Evolutionary conservation across 202 grass and related monocot genomes (phyloP).

Genomic region (Bolboschoenoplectus hybrid): DNA sequence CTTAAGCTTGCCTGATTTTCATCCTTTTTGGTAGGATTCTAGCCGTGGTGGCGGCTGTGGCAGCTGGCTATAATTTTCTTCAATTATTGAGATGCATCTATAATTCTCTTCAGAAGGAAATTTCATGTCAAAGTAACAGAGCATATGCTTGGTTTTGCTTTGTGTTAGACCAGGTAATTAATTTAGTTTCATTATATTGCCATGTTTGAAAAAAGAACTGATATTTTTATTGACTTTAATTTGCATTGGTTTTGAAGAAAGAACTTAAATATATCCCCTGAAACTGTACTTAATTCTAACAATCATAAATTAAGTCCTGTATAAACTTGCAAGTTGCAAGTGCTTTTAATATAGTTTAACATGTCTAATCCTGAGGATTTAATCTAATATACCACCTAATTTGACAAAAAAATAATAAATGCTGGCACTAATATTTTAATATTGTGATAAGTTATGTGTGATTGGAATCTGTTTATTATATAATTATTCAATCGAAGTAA

Average conservation of each 20-base stretch:
- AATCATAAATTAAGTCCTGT: not conserved
- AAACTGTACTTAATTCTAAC: not conserved
- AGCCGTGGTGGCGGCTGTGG: constrained; percentile 40
- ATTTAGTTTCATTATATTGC: no score
- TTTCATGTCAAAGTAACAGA: constrained; percentile 42
- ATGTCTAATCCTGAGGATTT: not conserved
- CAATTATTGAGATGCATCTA: constrained; percentile 68
- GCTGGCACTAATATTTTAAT: no score
- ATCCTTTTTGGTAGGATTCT: constrained; percentile 46
- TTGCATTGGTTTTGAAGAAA: no score
- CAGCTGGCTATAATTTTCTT: constrained; percentile 65
- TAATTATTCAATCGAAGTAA: no score
- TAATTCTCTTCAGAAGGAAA: constrained; percentile 40
- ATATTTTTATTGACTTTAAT: not conserved
- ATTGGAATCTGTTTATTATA: no score
- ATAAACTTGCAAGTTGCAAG: not conserved
- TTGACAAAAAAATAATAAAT: not conserved
- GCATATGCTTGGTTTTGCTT: constrained; percentile 57
- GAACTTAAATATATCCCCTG: no score
- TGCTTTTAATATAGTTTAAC: not conserved
- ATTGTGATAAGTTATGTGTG: no score
- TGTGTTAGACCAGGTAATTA: constrained; percentile 63
- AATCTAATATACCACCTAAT: not conserved
- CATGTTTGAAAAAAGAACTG: not conserved
- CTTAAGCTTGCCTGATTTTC: not conserved